A percentile compares a stretch with the other conserved stretches of the same genome.
These are phyloP conservation scores for Kodamaea ohmeri DNA, from an alignment of 1,139 yeast genomes.

Conservation along the genomic window DNA sequence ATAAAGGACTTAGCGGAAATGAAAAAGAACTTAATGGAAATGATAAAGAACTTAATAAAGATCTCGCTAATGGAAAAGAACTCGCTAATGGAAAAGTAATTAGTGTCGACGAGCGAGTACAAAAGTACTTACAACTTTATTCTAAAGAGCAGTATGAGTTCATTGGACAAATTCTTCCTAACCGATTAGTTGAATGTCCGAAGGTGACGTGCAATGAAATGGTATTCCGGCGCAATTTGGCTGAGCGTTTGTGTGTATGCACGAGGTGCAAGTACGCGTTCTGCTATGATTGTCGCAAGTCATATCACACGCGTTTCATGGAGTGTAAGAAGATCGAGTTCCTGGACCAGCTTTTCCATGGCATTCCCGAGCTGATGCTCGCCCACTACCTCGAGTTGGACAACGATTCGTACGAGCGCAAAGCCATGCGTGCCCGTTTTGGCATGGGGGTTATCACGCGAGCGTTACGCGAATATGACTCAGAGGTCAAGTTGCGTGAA, in stretches of 20 bases:
- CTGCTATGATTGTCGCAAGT: constrained; percentile 57
- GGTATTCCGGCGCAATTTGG: constrained; percentile 48
- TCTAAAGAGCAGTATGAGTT: constrained; percentile 42
- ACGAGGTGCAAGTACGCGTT: constrained; percentile 54
- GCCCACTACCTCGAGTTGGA: constrained; percentile 34
- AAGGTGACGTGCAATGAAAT: constrained; percentile 39
- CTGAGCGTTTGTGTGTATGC: constrained; percentile 55
- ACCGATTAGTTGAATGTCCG: constrained; percentile 54
- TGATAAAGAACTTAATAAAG: too few species aligned
- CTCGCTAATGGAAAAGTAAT: too few species aligned
- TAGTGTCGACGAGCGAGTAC: constrained; percentile 24
- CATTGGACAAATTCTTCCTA: constrained; percentile 47
- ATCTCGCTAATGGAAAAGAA: too few species aligned
- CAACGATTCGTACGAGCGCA: constrained; percentile 29
- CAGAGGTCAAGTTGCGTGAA: constrained; percentile 49
- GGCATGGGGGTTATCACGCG: constrained; percentile 46
- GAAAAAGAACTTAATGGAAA: too few species aligned
- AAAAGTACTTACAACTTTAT: constrained; percentile 40
- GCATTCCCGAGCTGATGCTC: constrained; percentile 44
- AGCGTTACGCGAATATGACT: constrained; percentile 44
- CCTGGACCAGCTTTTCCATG: constrained; percentile 24
- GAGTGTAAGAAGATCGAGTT: constrained; percentile 36
- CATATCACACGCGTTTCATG: constrained; percentile 64
- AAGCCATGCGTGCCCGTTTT: constrained; percentile 44
- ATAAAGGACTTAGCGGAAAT: too few species aligned